Evolutionary conservation across 2,329 filamentous ascomycete genomes (phyloP), one percentile per base, ranked within the genome.

Genomic region (Colletotrichum sp.): DNA sequence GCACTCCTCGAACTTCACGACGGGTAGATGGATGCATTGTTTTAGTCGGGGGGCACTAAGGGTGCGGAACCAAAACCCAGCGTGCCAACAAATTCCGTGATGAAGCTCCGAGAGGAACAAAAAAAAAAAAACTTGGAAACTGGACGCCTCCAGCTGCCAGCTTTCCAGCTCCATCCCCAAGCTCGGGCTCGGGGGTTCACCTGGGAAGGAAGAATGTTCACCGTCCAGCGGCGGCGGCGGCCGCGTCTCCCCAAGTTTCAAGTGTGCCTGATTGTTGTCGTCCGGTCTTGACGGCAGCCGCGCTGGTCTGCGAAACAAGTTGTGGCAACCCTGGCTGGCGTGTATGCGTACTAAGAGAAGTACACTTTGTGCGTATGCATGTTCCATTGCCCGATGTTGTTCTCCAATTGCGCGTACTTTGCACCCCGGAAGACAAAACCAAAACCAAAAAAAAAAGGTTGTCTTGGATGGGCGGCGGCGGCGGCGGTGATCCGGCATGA

Each of bases 401-500:
- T 43, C 38, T 43, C 38, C 38, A 43, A n/a, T 43, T 43, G 38
- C 38, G 38, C 38, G 38, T 43, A 43, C 38, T n/a, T 57, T 57
- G 52, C 52, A 26, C 52, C 52, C 52, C 21, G 52, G 52, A 57
- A 21, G 21, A 57, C 52, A 21, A 21, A 57, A 57, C 15, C 38
- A n/a, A 43, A 43, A 43, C 18, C 38, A 43, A 43, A 43, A 43
- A 43, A 43, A 43, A 43, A 43, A 43, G 38, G 34, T 66, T 52
- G 64, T 66, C 64, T 38, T 58, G 36, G 38, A 16, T 57, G 26
- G 32, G 26, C 28, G 61, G 28, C 36, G 18, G 16, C 15, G 26
- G 52, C 36, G 55, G 68, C n/a, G 28, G 72, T 21, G 24, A 64
- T 72, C 68, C 72, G 60, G 61, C 68, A 63, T 67, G 68, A 67